Base-by-base conservation (phyloP, 805 yeast genomes). In the Ogataea naganishii region DNA sequence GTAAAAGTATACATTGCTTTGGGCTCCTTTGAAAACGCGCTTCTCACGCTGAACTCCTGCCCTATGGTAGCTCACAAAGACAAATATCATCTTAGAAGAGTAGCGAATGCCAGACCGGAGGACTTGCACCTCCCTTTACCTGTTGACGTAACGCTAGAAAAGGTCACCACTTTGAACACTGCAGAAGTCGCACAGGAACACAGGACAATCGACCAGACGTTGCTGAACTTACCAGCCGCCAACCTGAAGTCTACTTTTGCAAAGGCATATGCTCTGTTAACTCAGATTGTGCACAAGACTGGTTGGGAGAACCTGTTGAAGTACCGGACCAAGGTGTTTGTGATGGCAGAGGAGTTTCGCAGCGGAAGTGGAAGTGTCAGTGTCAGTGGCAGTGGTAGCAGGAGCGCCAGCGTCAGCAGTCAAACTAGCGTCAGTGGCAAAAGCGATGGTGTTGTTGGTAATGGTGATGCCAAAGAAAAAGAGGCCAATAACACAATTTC, bases 11-110 rank as follows among this genome's bases (percentile, higher is more conserved):
- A 81, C 50, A 71, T 80, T 23, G 66, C 67, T 26, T 48, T 72
- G 30, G 75, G 74, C 17, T 78, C 80, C 51, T 72, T 73, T 48
- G 88, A 80, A 47, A 70, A 78, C 41, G 82, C 92, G 2, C 60
- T 82, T 31, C 55, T 80, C 33, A 72, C 86, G 1, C 61, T 82
- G 40, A 82, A 82, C 44, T 75, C 89, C 11, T 80, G 88, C 46
- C 94, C 94, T 15, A 80, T 82, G 85, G 76, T 76, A 31, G 71
- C 80, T 8, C 73, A 75, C 44, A 77, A 74, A 46, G 92, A 81
- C 42, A 70, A 70, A 38, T 80, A 63, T 48, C 61, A 66, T 14
- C 62, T 80, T 42, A 72, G 69, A 47, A 61, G 92, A 44, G 66
- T 77, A 4, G 70, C 71, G 8, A 69, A 72, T 17, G 67, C 75